Percentiles rank a stretch among this genome's conserved stretches.
These are phyloP conservation scores for Cucurbitaria berberidis DNA, from an alignment of 2,329 filamentous ascomycete genomes.

Conservation along the genomic window DNA sequence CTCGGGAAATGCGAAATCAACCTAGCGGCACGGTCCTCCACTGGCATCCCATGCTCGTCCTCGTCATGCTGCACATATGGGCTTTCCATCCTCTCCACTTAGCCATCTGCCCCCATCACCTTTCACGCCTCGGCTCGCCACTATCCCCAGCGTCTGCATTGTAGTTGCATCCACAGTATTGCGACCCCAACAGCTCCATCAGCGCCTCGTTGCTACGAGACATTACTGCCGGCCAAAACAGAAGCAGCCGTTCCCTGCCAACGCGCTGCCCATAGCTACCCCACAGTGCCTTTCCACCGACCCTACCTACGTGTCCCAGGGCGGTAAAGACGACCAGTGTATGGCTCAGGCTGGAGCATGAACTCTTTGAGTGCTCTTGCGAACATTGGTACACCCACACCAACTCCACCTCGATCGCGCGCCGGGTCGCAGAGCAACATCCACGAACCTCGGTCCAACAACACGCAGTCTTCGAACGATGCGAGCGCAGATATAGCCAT, in stretches of 20 bases:
- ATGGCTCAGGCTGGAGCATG: slow-evolving; percentile 71
- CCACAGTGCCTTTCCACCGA: slow-evolving; percentile 2
- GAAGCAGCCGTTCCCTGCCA: slow-evolving; percentile 9
- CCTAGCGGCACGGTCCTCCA: background rate
- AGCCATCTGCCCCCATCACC: background rate
- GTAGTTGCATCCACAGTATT: background rate
- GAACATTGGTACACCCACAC: slow-evolving; percentile 66
- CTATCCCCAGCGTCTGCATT: background rate
- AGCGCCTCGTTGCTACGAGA: background rate
- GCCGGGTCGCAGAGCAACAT: slow-evolving; percentile 60
- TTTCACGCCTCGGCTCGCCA: background rate
- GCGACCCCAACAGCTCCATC: background rate
- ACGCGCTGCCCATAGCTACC: slow-evolving; percentile 11
- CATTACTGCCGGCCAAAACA: background rate
- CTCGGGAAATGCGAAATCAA: background rate
- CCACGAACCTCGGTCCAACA: slow-evolving; percentile 32
- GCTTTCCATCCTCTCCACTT: slow-evolving; percentile 3
- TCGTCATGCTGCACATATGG: slow-evolving; percentile 3
- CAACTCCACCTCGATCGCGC: slow-evolving; percentile 59
- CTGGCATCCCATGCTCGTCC: slow-evolving; percentile 2
- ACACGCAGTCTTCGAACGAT: slow-evolving; percentile 39
- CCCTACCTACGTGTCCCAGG: background rate
- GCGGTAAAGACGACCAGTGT: slow-evolving; percentile 22
- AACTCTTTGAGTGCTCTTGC: slow-evolving; percentile 97
- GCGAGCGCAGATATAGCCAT: slow-evolving; percentile 37